Conservation (phyloP, 805 yeast genomes). For the Tetrapisispora phaffii region DNA sequence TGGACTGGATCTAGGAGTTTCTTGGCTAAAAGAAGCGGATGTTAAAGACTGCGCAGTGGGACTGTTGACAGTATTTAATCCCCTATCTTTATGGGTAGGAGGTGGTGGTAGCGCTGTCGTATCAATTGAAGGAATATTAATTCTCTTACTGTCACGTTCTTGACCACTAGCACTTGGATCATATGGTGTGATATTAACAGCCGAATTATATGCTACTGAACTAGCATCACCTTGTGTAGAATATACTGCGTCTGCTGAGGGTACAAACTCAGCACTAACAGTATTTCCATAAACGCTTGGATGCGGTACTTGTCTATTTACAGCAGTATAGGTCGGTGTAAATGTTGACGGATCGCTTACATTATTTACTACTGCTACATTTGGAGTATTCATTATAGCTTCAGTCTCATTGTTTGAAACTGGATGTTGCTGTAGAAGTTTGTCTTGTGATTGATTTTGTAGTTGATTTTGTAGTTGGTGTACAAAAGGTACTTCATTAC, state of each 20-base stretch:
- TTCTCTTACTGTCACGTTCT: conserved; percentile 5
- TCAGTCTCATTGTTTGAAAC: background rate
- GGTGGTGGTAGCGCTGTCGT: conserved; percentile 21
- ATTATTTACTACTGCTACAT: background rate
- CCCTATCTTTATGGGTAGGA: conserved; percentile 23
- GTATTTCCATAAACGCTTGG: background rate
- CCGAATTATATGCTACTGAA: background rate
- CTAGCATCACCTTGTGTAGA: background rate
- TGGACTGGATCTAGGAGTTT: background rate
- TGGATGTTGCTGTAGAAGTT: background rate
- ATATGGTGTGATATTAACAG: conserved; percentile 15
- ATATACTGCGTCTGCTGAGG: background rate
- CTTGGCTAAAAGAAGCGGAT: too few species aligned
- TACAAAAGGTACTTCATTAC: background rate
- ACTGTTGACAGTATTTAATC: background rate
- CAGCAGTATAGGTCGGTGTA: too few species aligned
- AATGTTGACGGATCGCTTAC: too few species aligned
- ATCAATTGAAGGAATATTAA: conserved; percentile 11
- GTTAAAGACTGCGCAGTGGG: background rate
- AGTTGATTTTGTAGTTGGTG: background rate
- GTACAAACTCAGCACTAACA: background rate
- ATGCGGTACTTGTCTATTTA: conserved; percentile 1
- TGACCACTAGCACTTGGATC: conserved; percentile 9
- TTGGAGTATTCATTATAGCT: background rate
- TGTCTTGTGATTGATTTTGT: background rate